Evolutionary conservation across 2,329 filamentous ascomycete species (phyloP), one percentile per base, ranked within the genome.

Genomic region (Ceratocystiopsis minuta): DNA sequence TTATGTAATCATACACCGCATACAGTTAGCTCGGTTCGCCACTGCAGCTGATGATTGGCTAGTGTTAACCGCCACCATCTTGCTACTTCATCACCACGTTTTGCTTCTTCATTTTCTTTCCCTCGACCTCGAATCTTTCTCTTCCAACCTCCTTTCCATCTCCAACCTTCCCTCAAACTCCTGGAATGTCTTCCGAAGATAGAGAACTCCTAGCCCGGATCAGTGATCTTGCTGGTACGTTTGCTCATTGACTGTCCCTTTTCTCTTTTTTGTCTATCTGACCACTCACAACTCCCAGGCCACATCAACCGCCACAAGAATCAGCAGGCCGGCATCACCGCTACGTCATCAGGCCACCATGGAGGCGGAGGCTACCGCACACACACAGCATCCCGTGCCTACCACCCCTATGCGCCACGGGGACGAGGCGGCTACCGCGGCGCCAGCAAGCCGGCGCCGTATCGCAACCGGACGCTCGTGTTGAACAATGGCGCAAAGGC

Each of bases 221-320:
- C 54, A 59, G 64, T 51, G 62, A 63, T 36, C 55, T 72, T 41
- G 65, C 70, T 44, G 64, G 67, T 68, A 55, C 35, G 42, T 33
- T n/a, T 4, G 2, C 6, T 31, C 4, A 24, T 16, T 20, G 13
- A 36, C 6, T 35, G 15, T 40, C 4, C 38, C n/a, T n/a, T 10
- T 2, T 54, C 37, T 41, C 43, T 36, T 20, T 13, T 16, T 39
- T 42, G 36, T 45, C 36, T n/a, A n/a, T 36, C n/a, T 31, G 4
- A 24, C 10, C 36, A 33, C 5, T 18, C n/a, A 11, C 20, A 4
- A 11, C 17, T 20, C 34, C 11, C 49, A 85, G 80, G 80, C 50
- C 78, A 82, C 59, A 88, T 90, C 55, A 86, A 86, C 56, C 74
- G 77, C 41, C 78, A 82, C 62, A 86, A 82, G 57, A 81, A 72